Percentiles rank a stretch among this genome's conserved stretches.
These are phyloP conservation scores for Xerocomus spinulosus DNA, from an alignment of 768 basidiomycete species.

Conservation along the genomic window DNA sequence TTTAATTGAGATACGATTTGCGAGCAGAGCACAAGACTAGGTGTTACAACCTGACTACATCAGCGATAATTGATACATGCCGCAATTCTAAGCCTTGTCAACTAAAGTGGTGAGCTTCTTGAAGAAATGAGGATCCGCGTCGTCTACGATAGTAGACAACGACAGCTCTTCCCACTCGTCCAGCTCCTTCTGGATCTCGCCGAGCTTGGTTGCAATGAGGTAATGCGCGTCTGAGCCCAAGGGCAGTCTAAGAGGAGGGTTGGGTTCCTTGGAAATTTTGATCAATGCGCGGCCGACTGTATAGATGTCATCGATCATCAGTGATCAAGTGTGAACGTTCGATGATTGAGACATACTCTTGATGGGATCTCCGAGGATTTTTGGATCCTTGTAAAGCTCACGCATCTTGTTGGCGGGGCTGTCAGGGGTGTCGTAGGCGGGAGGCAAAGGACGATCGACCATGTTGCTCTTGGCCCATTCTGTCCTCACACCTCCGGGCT, in stretches of 20 bases:
- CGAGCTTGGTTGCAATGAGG: conserved; percentile 13
- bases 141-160: conserved; percentile 18
- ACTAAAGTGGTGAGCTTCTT: conserved; percentile 2
- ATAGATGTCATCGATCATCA: background rate
- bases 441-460: conserved; percentile 12
- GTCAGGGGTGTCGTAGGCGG: conserved; percentile 13
- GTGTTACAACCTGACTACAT: too few relatives aligned
- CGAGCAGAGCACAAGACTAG: too few relatives aligned
- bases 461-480: conserved; percentile 20
- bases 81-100: background rate
- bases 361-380: background rate
- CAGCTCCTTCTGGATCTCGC: conserved; percentile 14
- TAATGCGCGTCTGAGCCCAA: conserved; percentile 19
- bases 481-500: conserved; percentile 20
- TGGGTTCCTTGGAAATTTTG: conserved; percentile 12
- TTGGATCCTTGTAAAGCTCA: conserved; percentile 1
- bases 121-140: conserved; percentile 13
- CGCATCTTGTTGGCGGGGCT: conserved; percentile 14
- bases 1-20: too few relatives aligned
- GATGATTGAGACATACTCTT: background rate
- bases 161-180: conserved; percentile 13
- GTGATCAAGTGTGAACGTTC: background rate
- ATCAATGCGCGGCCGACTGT: conserved; percentile 17
- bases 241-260: conserved; percentile 21
- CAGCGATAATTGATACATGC: too few relatives aligned